These are phyloP conservation scores for Guillardia theta DNA, from an alignment of 78 protist genomes.

Conservation along the genomic window DNA sequence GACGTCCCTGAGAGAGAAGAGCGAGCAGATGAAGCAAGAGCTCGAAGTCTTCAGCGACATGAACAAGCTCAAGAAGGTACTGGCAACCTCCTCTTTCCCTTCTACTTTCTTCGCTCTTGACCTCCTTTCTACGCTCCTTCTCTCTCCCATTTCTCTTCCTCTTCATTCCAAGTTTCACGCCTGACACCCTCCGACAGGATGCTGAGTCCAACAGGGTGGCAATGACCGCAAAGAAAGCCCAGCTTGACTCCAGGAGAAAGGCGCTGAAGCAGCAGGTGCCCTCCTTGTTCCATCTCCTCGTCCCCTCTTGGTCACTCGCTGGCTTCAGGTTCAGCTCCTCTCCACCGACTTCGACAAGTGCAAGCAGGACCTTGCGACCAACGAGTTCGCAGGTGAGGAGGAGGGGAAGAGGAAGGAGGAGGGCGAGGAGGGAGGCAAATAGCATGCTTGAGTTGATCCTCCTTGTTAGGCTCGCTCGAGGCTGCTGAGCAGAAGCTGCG, in stretches of 20 bases:
- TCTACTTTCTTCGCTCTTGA: background rate
- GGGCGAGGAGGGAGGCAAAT: background rate
- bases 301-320: background rate
- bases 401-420: too few species aligned
- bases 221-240: background rate
- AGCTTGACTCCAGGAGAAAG: background rate
- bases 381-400: background rate
- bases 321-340: background rate
- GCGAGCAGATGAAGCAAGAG: background rate
- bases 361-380: background rate
- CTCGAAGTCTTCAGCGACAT: background rate
- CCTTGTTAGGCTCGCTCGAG: background rate
- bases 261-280: conserved; percentile 44
- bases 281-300: background rate
- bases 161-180: too few species aligned
- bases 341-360: background rate
- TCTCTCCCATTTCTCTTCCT: too few species aligned
- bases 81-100: background rate
- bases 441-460: background rate
- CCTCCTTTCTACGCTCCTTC: too few species aligned
- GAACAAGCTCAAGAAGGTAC: background rate
- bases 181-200: background rate
- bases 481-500: conserved; percentile 47
- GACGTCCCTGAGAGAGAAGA: background rate
- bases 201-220: background rate